A percentile compares a stretch with the other conserved stretches of the same genome.
Evolutionary conservation across 2,329 filamentous ascomycete species (phyloP).

Genomic region (Mycocentrospora acerina): DNA sequence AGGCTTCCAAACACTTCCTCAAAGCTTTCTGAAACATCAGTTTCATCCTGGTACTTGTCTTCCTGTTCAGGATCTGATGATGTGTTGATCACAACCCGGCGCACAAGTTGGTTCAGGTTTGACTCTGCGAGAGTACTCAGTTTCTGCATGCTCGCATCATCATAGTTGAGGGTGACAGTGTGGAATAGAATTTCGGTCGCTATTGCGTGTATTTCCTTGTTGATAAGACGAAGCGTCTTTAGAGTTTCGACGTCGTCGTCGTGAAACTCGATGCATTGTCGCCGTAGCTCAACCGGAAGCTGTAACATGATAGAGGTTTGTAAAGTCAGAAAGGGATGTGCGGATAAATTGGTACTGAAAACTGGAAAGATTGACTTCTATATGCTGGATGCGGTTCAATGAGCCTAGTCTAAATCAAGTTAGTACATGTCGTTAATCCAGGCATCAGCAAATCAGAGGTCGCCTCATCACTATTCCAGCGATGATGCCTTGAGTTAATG

Average conservation of each 20-base stretch:
- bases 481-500: no score
- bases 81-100: constrained; percentile 7
- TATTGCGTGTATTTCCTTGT: constrained; percentile 2
- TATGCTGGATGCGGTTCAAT: no score
- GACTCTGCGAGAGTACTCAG: constrained; percentile 2
- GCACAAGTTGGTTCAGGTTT: constrained; percentile 1
- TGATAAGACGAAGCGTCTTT: background rate
- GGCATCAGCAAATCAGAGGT: no score
- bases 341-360: no score
- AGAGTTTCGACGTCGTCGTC: background rate
- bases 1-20: constrained; percentile 1
- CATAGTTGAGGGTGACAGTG: constrained; percentile 1
- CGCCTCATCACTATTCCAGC: no score
- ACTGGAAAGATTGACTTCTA: no score
- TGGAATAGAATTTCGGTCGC: constrained; percentile 9
- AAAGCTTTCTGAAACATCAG: constrained; percentile 4
- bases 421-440: no score
- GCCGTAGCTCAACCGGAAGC: background rate
- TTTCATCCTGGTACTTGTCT: background rate
- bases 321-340: no score
- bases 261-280: background rate
- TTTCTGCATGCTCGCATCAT: constrained; percentile 4
- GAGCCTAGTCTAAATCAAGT: no score
- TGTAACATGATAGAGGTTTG: background rate
- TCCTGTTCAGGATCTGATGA: constrained; percentile 2